A percentile compares a stretch with the other conserved stretches of the same genome.
These are phyloP conservation scores for Choiromyces venosus DNA, from an alignment of 495 filamentous ascomycete genomes.

Conservation along the genomic window DNA sequence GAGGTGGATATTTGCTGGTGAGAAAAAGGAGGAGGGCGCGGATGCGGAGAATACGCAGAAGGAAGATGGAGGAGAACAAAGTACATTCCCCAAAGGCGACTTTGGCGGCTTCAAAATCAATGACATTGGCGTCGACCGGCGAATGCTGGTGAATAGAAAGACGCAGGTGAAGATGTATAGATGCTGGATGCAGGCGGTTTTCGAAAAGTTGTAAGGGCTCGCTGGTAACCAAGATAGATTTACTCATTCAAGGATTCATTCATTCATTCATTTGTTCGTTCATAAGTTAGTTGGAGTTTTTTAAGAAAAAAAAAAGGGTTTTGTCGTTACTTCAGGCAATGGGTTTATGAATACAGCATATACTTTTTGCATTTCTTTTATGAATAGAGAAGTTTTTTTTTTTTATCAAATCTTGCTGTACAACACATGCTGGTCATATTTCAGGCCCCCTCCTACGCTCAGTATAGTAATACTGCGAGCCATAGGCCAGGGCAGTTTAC, in stretches of 20 bases:
- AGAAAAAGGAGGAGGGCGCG: slow-evolving; percentile 3
- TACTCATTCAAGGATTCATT: neutral
- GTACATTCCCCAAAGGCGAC: slow-evolving; percentile 35
- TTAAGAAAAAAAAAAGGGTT: neutral
- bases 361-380: too few relatives aligned
- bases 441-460: too few relatives aligned
- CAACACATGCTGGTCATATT: too few relatives aligned
- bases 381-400: neutral
- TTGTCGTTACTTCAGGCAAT: neutral
- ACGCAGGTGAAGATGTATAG: slow-evolving; percentile 95
- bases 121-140: slow-evolving; percentile 73
- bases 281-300: neutral
- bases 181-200: slow-evolving; percentile 91
- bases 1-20: slow-evolving; percentile 65
- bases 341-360: too few relatives aligned
- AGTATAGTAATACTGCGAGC: too few relatives aligned
- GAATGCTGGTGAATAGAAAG: slow-evolving; percentile 86
- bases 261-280: neutral
- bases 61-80: slow-evolving; percentile 19
- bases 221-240: neutral
- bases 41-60: neutral
- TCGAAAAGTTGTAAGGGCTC: slow-evolving; percentile 61
- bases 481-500: too few relatives aligned
- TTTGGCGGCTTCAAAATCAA: slow-evolving; percentile 55
- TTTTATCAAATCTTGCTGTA: too few relatives aligned